Conservation (phyloP, 1,284 basidiomycete genomes). For the Boletus semigastroideus region DNA sequence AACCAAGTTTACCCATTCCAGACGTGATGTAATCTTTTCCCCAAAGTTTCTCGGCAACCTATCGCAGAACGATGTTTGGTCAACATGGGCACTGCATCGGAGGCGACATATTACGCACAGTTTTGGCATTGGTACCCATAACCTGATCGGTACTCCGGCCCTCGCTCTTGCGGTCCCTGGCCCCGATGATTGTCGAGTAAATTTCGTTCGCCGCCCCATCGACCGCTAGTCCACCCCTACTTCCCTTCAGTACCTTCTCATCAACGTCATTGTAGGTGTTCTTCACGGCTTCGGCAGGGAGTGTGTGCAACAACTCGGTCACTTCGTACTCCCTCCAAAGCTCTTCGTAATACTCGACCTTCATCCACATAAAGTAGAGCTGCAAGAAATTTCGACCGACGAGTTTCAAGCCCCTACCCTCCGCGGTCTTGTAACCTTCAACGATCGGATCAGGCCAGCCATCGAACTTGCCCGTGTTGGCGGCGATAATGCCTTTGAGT, state of each 20-base stretch:
- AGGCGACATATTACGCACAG: neutral
- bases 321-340: neutral
- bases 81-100: neutral
- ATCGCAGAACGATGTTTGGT: neutral
- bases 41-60: neutral
- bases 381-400: neutral
- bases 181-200: too few relatives aligned
- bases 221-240: too few relatives aligned
- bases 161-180: too few relatives aligned
- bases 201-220: too few relatives aligned
- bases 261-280: neutral
- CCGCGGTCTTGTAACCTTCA: neutral
- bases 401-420: neutral
- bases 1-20: neutral
- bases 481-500: neutral
- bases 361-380: neutral
- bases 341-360: neutral
- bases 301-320: neutral
- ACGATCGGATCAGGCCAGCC: neutral
- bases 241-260: neutral
- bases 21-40: neutral
- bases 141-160: too few relatives aligned
- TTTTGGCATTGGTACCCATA: neutral
- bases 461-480: neutral
- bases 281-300: neutral